Conservation (phyloP, 805 yeast genomes). For the Candida montana region DNA sequence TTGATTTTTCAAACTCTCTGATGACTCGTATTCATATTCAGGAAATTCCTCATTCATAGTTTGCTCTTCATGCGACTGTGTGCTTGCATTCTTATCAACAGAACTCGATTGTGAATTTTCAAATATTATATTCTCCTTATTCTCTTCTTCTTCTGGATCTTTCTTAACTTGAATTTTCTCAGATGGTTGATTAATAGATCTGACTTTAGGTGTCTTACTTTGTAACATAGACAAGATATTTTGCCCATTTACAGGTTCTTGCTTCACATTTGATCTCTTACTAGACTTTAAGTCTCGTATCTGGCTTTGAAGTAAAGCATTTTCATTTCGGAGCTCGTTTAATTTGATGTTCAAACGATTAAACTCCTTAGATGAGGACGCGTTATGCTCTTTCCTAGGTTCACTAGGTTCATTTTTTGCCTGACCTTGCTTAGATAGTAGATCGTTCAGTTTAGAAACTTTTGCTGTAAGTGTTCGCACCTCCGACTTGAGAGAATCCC, state of each 20-base stretch:
- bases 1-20: constrained; percentile 3
- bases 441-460: neutral
- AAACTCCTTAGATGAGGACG: constrained; percentile 2
- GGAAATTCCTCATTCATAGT: constrained; percentile 4
- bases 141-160: neutral
- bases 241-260: neutral
- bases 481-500: neutral
- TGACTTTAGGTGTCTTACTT: neutral
- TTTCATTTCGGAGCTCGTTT: constrained; percentile 2
- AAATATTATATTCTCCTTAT: constrained; percentile 1
- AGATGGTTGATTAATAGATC: no score
- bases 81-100: neutral
- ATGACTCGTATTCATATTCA: neutral
- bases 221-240: constrained; percentile 7
- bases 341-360: constrained; percentile 8
- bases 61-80: constrained; percentile 8
- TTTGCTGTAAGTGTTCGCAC: neutral
- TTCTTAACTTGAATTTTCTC: neutral
- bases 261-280: neutral
- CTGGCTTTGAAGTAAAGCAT: neutral
- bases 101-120: neutral
- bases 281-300: constrained; percentile 1
- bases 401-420: neutral
- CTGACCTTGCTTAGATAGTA: neutral
- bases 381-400: neutral